Conservation (phyloP, 805 yeast genomes). For the Candida peoriensis region DNA sequence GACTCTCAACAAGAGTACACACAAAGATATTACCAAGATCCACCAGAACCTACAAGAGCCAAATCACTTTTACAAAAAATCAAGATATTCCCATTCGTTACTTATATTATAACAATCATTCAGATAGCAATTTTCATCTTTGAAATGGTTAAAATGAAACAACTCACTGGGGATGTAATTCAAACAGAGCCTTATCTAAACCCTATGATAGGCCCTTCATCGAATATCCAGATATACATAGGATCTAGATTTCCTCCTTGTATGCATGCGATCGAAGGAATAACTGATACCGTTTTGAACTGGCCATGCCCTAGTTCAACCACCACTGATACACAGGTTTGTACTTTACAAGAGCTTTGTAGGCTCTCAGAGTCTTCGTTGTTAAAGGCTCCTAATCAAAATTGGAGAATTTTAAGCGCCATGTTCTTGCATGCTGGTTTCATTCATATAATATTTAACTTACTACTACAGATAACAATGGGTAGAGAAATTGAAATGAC, state of each 20-base stretch:
- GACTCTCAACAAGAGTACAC: not conserved
- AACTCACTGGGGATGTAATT: slow-evolving; percentile 56
- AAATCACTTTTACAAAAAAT: not conserved
- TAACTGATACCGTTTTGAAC: slow-evolving; percentile 42
- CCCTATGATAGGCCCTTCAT: slow-evolving; percentile 76
- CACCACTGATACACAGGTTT: slow-evolving; percentile 45
- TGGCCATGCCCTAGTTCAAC: slow-evolving; percentile 75
- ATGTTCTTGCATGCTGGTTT: slow-evolving; percentile 73
- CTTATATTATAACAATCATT: slow-evolving; percentile 28
- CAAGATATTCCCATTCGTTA: slow-evolving; percentile 11
- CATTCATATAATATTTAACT: slow-evolving; percentile 59
- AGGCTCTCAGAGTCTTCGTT: slow-evolving; percentile 43
- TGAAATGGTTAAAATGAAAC: slow-evolving; percentile 53
- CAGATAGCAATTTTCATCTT: slow-evolving; percentile 56
- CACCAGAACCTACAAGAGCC: not conserved
- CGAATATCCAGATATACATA: slow-evolving; percentile 58
- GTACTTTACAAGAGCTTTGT: slow-evolving; percentile 53
- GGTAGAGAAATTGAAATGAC: slow-evolving; percentile 54
- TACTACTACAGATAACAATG: slow-evolving; percentile 54
- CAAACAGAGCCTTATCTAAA: slow-evolving; percentile 69
- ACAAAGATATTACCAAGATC: not conserved
- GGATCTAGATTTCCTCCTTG: slow-evolving; percentile 73
- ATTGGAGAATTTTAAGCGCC: slow-evolving; percentile 68
- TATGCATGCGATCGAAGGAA: slow-evolving; percentile 46
- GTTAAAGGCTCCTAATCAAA: slow-evolving; percentile 58